These are phyloP conservation scores for Capniomyces stellatus DNA, from an alignment of 371 early-diverging fungal species.

Conservation along the genomic window DNA sequence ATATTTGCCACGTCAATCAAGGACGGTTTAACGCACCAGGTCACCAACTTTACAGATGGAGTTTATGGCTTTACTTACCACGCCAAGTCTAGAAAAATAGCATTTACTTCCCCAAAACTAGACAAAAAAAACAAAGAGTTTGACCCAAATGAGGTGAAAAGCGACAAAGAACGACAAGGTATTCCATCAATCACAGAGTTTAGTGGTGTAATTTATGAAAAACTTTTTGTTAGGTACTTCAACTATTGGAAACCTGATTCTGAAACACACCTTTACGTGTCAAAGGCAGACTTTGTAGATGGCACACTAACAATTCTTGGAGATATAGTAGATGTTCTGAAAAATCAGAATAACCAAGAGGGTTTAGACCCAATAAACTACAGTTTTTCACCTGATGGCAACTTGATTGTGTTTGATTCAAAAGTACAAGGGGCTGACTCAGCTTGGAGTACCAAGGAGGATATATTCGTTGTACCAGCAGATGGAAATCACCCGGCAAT, in stretches of 20 bases:
- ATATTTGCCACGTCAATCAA: too few species aligned
- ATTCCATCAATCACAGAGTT: too few species aligned
- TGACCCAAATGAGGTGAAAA: too few species aligned
- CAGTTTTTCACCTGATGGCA: conserved; percentile 23
- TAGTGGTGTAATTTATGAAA: conserved; percentile 8
- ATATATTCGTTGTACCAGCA: conserved; percentile 43
- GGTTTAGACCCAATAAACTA: conserved; percentile 5
- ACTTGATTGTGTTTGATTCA: conserved; percentile 46
- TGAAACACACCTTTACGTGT: conserved; percentile 9
- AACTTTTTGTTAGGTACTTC: conserved; percentile 19
- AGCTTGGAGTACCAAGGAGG: conserved; percentile 61
- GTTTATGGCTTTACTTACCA: too few species aligned
- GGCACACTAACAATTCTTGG: background rate
- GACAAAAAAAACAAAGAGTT: too few species aligned
- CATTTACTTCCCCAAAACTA: too few species aligned
- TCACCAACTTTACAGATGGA: too few species aligned
- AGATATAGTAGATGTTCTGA: background rate
- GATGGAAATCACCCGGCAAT: conserved; percentile 22
- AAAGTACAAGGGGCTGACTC: conserved; percentile 38
- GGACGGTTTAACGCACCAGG: too few species aligned
- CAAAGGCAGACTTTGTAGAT: conserved; percentile 6
- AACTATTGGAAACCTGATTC: conserved; percentile 15
- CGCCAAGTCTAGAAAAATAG: too few species aligned
- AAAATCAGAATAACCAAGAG: background rate
- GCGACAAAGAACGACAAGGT: too few species aligned